Conservation (phyloP, 371 early-diverging fungal genomes). For the Lichtheimia corymbifera region DNA sequence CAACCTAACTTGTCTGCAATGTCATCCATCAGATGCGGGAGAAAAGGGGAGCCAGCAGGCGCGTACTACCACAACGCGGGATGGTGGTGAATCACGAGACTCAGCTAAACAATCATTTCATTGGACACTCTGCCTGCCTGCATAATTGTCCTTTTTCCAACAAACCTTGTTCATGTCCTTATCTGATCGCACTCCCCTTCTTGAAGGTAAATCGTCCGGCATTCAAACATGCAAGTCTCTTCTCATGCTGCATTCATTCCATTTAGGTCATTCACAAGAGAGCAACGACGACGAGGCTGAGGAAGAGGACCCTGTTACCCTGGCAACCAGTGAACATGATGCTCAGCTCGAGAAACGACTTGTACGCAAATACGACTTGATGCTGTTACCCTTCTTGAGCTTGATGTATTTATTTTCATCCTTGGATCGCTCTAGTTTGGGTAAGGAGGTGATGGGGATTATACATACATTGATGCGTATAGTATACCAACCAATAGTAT, state of each 20-base stretch:
- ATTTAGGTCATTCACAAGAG: too few species aligned
- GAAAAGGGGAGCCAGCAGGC: background rate
- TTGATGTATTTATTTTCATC: constrained; percentile 54
- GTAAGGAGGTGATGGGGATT: constrained; percentile 13
- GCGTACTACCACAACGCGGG: background rate
- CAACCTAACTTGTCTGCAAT: constrained; percentile 17
- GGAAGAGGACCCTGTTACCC: background rate
- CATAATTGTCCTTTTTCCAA: background rate
- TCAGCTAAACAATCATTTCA: background rate
- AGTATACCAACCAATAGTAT: background rate
- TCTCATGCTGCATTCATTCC: background rate
- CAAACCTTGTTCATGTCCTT: background rate
- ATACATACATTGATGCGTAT: background rate
- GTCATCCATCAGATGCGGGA: constrained; percentile 11
- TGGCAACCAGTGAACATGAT: background rate
- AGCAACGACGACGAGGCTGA: background rate
- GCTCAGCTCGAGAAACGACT: constrained; percentile 15
- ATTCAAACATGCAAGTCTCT: background rate
- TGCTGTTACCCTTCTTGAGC: constrained; percentile 50
- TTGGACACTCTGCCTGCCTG: background rate
- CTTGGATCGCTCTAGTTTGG: constrained; percentile 52
- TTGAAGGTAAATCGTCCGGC: background rate
- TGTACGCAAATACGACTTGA: constrained; percentile 47
- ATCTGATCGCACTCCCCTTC: background rate
- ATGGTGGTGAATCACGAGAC: background rate